A percentile compares a stretch with the other conserved stretches of the same genome.
phyloP scores from a whole-genome alignment of 805 yeast genomes.

The Lipomyces spencermartinsiae region DNA sequence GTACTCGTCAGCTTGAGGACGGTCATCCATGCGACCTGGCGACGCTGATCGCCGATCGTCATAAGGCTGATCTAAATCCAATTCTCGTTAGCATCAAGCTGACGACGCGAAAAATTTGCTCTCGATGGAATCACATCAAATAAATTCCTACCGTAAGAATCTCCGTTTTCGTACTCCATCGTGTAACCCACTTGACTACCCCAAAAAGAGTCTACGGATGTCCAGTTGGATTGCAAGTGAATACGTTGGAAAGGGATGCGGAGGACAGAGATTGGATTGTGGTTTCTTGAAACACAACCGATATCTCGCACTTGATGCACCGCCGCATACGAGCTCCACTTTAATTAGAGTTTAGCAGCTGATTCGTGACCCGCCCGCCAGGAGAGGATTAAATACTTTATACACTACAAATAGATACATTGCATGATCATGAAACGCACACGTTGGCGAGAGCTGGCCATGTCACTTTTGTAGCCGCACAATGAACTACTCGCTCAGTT shows the following conservation, averaged over 20 bases:
- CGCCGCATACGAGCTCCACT: neutral
- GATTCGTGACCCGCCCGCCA: no score
- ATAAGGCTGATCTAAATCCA: constrained; percentile 23
- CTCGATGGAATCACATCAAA: neutral
- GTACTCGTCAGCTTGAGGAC: constrained; percentile 12
- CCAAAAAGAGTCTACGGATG: neutral
- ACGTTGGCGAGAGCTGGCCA: no score
- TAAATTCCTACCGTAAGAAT: constrained; percentile 26
- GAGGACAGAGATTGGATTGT: neutral
- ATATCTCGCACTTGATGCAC: neutral
- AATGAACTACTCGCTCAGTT: no score
- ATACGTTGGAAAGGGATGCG: neutral
- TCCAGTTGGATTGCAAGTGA: neutral
- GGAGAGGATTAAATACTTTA: no score
- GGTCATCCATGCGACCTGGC: constrained; percentile 28
- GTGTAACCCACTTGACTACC: neutral
- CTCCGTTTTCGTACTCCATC: constrained; percentile 37
- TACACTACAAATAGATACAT: no score
- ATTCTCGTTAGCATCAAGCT: neutral
- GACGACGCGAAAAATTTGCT: neutral
- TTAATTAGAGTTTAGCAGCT: neutral
- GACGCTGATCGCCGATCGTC: constrained; percentile 37
- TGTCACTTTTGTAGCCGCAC: no score
- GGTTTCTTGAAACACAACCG: neutral
- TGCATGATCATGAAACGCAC: no score